Percentiles rank a stretch among this genome's conserved stretches.
Evolutionary conservation across 2,329 filamentous ascomycete genomes (phyloP).

Genomic region (Claviceps pazoutovae): DNA sequence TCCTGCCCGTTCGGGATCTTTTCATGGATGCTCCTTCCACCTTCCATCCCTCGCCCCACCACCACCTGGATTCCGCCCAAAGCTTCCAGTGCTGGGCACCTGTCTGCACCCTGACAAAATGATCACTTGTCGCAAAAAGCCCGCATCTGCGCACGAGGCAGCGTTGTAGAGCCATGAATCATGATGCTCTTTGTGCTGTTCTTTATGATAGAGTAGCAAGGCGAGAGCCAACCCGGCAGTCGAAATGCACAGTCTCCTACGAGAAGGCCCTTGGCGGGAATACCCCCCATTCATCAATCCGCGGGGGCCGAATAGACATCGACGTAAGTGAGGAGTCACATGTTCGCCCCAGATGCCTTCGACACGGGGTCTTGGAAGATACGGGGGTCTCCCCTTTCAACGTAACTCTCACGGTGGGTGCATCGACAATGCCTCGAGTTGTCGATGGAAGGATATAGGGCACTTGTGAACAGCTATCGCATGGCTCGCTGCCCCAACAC

Average conservation of each 20-base stretch:
- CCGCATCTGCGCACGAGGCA: not conserved
- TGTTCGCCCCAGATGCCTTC: not conserved
- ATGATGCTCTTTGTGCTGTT: not conserved
- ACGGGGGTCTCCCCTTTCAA: not conserved
- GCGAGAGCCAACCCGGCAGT: not conserved
- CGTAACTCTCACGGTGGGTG: not conserved
- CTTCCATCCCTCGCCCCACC: not conserved
- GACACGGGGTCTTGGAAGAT: not conserved
- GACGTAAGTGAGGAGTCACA: not conserved
- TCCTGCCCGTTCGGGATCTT: not conserved
- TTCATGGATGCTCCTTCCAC: not conserved
- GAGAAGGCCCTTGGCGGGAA: not conserved
- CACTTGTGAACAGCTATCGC: not conserved
- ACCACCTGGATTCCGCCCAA: not conserved
- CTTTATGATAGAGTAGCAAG: not conserved
- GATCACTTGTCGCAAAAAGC: not conserved
- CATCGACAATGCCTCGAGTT: not conserved
- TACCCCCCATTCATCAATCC: not conserved
- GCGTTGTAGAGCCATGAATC: not conserved
- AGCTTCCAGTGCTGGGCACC: not conserved
- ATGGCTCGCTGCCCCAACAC: not conserved
- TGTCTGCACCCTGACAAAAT: not conserved
- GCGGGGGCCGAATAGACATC: not conserved
- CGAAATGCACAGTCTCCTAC: not conserved
- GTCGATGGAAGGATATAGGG: not conserved